A percentile compares a stretch with the other conserved stretches of the same genome.
phyloP scores from a whole-genome alignment of 495 filamentous ascomycete species.

The Aspergillus steynii region DNA sequence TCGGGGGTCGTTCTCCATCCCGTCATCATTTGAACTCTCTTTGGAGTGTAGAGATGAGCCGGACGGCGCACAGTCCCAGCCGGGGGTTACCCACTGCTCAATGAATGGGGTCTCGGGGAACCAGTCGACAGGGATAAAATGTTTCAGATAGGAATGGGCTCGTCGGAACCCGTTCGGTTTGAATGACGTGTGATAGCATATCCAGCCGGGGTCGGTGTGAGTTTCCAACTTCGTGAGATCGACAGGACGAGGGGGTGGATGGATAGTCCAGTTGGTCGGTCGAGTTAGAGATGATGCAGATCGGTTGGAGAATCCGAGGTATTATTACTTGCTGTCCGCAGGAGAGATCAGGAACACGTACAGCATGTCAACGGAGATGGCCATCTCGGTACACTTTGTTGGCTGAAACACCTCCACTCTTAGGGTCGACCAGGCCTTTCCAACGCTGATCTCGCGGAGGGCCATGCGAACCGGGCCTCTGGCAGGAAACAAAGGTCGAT shows the following conservation, averaged over 20 bases:
- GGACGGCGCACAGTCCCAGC: conserved; percentile 2
- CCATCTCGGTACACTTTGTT: not conserved
- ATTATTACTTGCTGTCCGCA: too few species aligned
- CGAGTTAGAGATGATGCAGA: not conserved
- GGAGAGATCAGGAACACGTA: not conserved
- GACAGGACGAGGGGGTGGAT: not conserved
- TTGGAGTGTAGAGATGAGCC: not conserved
- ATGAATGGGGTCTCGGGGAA: not conserved
- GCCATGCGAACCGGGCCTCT: not conserved
- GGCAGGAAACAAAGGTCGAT: not conserved
- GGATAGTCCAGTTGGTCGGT: not conserved
- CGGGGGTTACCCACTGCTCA: conserved; percentile 1
- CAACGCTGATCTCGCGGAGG: not conserved
- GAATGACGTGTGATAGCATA: not conserved
- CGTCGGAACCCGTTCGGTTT: not conserved
- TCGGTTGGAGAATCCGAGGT: not conserved
- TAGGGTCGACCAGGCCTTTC: not conserved
- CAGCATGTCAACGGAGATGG: not conserved
- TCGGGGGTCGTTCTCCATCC: too few species aligned
- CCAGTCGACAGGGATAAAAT: not conserved
- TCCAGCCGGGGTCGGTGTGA: not conserved
- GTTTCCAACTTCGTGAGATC: not conserved
- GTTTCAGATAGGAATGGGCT: not conserved
- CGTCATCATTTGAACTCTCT: too few species aligned
- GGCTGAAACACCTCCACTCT: not conserved